Conservation (phyloP, 108 stramenopile genomes). For the Aurantiochytrium sp. region DNA sequence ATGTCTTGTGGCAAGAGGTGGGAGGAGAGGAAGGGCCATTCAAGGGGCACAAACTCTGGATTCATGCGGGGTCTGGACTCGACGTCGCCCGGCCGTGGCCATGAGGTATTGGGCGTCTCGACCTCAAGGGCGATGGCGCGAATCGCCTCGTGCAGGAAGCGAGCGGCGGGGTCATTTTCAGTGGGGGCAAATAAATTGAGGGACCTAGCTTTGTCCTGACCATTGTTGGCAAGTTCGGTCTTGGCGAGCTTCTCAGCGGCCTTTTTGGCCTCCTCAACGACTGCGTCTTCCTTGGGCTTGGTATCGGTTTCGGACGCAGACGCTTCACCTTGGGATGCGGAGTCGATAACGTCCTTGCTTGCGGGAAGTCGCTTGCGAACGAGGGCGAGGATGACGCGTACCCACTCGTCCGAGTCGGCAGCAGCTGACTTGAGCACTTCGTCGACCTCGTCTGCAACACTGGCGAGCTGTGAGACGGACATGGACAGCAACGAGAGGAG, state of each 20-base stretch:
- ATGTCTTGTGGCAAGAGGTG: not conserved
- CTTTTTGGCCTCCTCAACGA: not conserved
- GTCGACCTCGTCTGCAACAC: not conserved
- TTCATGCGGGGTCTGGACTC: not conserved
- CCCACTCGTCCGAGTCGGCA: not conserved
- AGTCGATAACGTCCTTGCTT: not conserved
- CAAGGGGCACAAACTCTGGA: not conserved
- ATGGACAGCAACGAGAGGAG: not conserved
- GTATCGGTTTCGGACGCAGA: no score
- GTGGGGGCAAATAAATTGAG: no score
- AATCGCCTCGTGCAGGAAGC: not conserved
- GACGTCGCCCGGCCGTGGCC: not conserved
- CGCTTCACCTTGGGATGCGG: not conserved
- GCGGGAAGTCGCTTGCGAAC: not conserved
- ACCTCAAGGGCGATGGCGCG: not conserved
- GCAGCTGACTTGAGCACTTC: not conserved
- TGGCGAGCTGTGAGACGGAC: not conserved
- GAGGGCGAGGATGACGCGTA: not conserved
- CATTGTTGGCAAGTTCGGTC: not conserved
- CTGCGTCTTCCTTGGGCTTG: no score
- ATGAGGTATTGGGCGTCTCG: not conserved
- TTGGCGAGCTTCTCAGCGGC: not conserved
- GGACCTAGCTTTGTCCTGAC: no score
- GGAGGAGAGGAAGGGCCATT: not conserved
- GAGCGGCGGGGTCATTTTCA: not conserved